Base-by-base conservation (phyloP, 208 protist genomes). In the Acanthamoeba triangularis region DNA sequence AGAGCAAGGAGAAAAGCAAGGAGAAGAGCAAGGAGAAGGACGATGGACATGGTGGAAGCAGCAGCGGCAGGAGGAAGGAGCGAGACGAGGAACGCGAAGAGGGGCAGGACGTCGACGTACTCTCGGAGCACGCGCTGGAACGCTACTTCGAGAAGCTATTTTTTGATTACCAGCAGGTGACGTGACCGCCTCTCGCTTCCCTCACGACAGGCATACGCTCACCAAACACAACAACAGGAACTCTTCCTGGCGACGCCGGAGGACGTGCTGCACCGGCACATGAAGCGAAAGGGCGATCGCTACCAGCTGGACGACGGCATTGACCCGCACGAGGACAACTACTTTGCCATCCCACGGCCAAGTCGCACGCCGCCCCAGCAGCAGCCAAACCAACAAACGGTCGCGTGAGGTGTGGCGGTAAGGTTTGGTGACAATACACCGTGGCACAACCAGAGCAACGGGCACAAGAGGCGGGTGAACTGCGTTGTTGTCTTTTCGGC, bases 281-380 rank as follows among this genome's bases (percentile, higher is more conserved):
- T 84, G 74, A 84, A 84, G 44, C 28, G 25, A 28, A 44, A 54
- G 33, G 74, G 74, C 7, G 74, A 84, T 33, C 74, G 74, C 8
- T 84, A 84, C 41, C 33, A 56, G 37, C 37, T 84, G 25, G 74
- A 84, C 33, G 74, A 84, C 52, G 74, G 74, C 74, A 84, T 84
- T 13, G 74, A 84, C 33, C 74, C 74, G 20, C 25, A 84, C 20
- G 74, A 84, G 37, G 74, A 84, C 41, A 84, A 84, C 74, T 84
- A 84, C 74, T 84, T 84, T 84, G 74, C 74, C 74, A 25, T 54
- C 18, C 10, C 49, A 2, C 74, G 41, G 44, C 41, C 74, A 23
- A 80, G 37, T 14, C 8, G 30, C 8, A 47, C 30, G 69, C 28
- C 16, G 4, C 30, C 30, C 20, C 69, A 47, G 30, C 69, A n/a